Percentiles rank a stretch among this genome's conserved stretches.
phyloP scores from a whole-genome alignment of 2,329 filamentous ascomycete genomes.

The Dryadomyces sulphureus region DNA sequence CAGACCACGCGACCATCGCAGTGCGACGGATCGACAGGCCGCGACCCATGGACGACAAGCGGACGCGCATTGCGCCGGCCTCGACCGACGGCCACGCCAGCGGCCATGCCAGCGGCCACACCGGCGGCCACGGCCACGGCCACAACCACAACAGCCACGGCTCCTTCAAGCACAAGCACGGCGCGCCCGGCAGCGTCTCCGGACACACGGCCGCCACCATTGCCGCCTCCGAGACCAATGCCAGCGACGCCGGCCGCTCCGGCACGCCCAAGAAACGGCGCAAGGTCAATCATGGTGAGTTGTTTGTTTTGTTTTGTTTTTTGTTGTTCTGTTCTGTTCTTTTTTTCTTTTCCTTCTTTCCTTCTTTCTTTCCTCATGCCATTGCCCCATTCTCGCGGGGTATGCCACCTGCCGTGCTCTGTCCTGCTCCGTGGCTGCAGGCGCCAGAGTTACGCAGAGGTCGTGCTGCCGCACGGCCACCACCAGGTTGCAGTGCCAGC shows the following conservation, averaged over 20 bases:
- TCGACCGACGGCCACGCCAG: background rate
- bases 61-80: background rate
- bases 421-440: background rate
- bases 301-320: background rate
- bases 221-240: constrained; percentile 16
- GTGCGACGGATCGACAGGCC: too few relatives aligned
- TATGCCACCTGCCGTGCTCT: background rate
- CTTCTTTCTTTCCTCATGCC: background rate
- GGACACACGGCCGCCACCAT: constrained; percentile 3
- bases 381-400: background rate
- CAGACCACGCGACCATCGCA: too few relatives aligned
- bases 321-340: background rate
- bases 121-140: background rate
- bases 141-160: background rate
- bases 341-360: background rate
- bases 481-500: background rate
- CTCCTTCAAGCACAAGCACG: background rate
- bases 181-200: background rate
- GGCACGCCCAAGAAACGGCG: constrained; percentile 69
- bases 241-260: constrained; percentile 11
- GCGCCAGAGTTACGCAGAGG: background rate
- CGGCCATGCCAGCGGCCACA: background rate
- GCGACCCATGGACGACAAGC: background rate
- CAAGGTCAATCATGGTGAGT: constrained; percentile 78
- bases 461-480: background rate